These are phyloP conservation scores for Cladorrhinum sp. DNA, from an alignment of 2,329 filamentous ascomycete species.

Conservation along the genomic window DNA sequence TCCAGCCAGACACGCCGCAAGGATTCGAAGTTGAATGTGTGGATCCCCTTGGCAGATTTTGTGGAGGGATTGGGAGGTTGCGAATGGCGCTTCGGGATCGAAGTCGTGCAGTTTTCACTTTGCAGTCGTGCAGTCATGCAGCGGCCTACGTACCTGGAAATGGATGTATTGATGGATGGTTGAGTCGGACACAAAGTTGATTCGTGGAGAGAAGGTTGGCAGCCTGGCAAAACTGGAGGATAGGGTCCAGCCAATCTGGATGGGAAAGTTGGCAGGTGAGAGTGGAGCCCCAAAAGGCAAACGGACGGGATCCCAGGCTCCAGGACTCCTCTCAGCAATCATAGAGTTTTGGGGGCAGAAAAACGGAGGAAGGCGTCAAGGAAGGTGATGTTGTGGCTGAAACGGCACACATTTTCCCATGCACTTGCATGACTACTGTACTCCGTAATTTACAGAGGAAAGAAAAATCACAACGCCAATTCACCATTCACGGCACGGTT, in stretches of 20 bases:
- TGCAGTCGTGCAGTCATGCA: neutral
- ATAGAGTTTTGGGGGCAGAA: neutral
- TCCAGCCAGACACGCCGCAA: constrained; percentile 14
- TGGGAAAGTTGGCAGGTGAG: neutral
- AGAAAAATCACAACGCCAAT: neutral
- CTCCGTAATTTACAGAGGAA: neutral
- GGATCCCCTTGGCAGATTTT: constrained; percentile 16
- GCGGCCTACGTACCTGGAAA: neutral
- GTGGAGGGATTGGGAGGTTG: constrained; percentile 12
- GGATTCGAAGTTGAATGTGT: constrained; percentile 24
- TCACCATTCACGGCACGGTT: neutral
- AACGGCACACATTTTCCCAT: neutral
- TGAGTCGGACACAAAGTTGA: neutral
- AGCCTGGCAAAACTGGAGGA: neutral
- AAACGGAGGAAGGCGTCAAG: constrained; percentile 12
- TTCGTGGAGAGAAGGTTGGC: neutral
- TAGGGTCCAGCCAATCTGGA: neutral
- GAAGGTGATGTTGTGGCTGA: neutral
- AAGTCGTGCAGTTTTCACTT: constrained; percentile 6
- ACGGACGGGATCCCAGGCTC: neutral
- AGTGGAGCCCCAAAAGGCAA: neutral
- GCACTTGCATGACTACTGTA: neutral
- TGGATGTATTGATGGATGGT: neutral
- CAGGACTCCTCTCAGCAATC: neutral
- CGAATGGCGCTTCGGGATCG: constrained; percentile 18